Evolutionary conservation across 73 alveolate genomes (phyloP).

Genomic region (Halteria grandinella): DNA sequence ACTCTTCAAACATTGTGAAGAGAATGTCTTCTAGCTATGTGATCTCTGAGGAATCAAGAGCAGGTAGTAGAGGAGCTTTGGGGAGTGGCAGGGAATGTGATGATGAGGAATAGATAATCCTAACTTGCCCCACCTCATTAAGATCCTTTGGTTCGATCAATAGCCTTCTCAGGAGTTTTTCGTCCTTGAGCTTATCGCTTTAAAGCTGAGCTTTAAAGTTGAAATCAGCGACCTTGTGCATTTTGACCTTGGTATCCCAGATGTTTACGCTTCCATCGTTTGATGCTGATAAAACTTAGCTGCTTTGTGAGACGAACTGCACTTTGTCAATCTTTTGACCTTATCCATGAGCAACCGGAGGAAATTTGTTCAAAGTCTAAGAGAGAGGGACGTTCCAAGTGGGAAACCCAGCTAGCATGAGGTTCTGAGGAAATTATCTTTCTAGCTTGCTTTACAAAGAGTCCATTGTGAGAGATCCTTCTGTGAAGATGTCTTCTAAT

Average conservation of each 20-base stretch:
- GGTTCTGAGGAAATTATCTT: slow-evolving; percentile 42
- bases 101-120: no score
- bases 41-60: no score
- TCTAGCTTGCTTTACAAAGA: slow-evolving; percentile 13
- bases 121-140: no score
- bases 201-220: slow-evolving; percentile 1
- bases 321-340: not conserved
- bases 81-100: no score
- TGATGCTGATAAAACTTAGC: slow-evolving; percentile 14
- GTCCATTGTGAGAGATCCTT: not conserved
- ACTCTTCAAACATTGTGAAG: slow-evolving; percentile 38
- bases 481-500: slow-evolving; percentile 22
- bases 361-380: slow-evolving; percentile 24
- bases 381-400: slow-evolving; percentile 28
- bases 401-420: slow-evolving; percentile 49
- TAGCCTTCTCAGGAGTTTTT: not conserved
- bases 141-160: no score
- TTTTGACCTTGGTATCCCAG: slow-evolving; percentile 38
- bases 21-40: slow-evolving; percentile 18
- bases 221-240: not conserved
- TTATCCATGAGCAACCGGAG: slow-evolving; percentile 27
- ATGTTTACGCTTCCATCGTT: slow-evolving; percentile 59
- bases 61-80: no score
- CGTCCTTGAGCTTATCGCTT: not conserved
- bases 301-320: not conserved